phyloP scores from a whole-genome alignment of 1,284 basidiomycete genomes.

The Heterobasidion irregulare region DNA sequence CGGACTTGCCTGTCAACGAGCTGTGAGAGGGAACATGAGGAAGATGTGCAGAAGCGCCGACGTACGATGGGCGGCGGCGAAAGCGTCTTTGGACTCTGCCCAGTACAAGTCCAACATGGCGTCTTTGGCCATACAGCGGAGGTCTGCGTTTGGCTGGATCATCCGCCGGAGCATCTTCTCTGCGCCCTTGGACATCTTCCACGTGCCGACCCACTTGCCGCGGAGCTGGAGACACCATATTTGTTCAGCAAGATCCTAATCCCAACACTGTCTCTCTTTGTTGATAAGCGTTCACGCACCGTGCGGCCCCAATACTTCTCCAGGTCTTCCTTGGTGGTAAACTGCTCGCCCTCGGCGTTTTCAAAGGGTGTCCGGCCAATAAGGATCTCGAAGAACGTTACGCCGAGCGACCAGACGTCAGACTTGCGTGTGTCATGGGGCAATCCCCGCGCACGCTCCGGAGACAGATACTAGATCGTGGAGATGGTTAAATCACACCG shows the following conservation, averaged over 20 bases:
- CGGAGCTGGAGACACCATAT: slow-evolving; percentile 33
- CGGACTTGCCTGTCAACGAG: slow-evolving; percentile 33
- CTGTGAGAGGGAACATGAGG: background rate
- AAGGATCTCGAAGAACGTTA: slow-evolving; percentile 91
- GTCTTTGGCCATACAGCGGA: slow-evolving; percentile 58
- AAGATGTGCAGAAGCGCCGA: background rate
- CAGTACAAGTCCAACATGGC: slow-evolving; percentile 67
- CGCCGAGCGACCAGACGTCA: slow-evolving; percentile 88
- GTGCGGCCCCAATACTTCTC: slow-evolving; percentile 81
- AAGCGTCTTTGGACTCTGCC: slow-evolving; percentile 19
- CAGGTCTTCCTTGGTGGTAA: slow-evolving; percentile 75
- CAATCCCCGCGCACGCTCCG: slow-evolving; percentile 78
- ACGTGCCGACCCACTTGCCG: slow-evolving; percentile 81
- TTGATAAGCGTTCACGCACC: slow-evolving; percentile 25
- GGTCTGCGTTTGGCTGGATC: slow-evolving; percentile 69
- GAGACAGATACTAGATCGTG: slow-evolving; percentile 67
- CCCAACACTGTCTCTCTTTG: background rate
- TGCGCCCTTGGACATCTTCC: slow-evolving; percentile 57
- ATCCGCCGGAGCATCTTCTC: slow-evolving; percentile 67
- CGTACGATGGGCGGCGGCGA: slow-evolving; percentile 17
- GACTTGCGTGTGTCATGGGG: slow-evolving; percentile 89
- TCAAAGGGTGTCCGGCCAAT: slow-evolving; percentile 91
- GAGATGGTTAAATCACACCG: background rate
- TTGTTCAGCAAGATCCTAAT: background rate
- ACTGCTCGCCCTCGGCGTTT: slow-evolving; percentile 69